A percentile compares a stretch with the other conserved stretches of the same genome.
phyloP scores from a whole-genome alignment of 768 basidiomycete genomes.

The Suillus hirtellus region DNA sequence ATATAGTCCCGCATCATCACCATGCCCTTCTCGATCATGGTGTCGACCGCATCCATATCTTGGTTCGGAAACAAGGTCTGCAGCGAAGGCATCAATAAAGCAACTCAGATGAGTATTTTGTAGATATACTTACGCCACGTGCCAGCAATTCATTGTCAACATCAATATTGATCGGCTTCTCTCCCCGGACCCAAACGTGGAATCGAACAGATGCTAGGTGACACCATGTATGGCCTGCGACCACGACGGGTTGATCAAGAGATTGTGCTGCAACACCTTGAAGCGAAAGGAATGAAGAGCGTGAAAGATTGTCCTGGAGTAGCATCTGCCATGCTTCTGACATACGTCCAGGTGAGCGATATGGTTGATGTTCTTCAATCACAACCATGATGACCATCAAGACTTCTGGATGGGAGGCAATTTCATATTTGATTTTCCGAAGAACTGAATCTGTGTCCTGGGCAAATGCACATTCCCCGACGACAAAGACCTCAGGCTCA shows the following conservation, averaged over 20 bases:
- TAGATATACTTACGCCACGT: constrained; percentile 5
- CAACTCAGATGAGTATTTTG: not conserved
- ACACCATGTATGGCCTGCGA: constrained; percentile 8
- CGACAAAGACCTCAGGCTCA: not conserved
- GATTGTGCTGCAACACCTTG: not conserved
- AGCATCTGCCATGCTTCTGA: not conserved
- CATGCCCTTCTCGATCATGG: constrained; percentile 13
- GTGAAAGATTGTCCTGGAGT: not conserved
- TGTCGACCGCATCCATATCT: not conserved
- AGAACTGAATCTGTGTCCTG: not conserved
- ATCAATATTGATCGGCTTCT: constrained; percentile 1
- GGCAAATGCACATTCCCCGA: not conserved
- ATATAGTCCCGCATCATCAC: not conserved
- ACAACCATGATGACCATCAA: not conserved
- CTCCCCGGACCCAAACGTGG: constrained; percentile 7
- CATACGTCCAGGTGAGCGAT: not conserved
- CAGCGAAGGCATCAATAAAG: not conserved
- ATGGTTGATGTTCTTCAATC: not conserved
- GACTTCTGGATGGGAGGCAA: not conserved
- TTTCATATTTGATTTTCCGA: not conserved
- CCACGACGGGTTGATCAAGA: not conserved
- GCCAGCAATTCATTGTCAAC: not conserved
- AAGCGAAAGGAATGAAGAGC: not conserved
- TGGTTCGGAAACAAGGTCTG: not conserved
- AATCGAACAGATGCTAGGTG: constrained; percentile 9